Evolutionary conservation across 768 basidiomycete genomes (phyloP).

Genomic region (Tulasnella sp.): DNA sequence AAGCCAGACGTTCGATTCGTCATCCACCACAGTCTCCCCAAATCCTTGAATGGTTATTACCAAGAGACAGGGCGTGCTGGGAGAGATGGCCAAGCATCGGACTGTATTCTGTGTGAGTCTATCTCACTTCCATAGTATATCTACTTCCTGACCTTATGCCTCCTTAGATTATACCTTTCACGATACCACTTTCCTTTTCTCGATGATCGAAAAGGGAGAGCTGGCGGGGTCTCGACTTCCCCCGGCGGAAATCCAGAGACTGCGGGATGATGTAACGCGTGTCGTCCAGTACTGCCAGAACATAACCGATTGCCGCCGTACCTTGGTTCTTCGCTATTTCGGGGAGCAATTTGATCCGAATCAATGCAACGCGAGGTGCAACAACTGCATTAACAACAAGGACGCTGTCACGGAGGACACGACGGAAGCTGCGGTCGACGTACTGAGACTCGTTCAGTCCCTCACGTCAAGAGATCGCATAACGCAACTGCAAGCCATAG

Average conservation of each 20-base stretch:
- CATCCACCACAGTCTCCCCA: slow-evolving; percentile 83
- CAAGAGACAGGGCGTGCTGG: slow-evolving; percentile 98
- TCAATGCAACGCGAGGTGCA: slow-evolving; percentile 72
- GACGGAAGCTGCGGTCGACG: slow-evolving; percentile 57
- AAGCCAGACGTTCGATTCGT: slow-evolving; percentile 83
- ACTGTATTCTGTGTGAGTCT: slow-evolving; percentile 81
- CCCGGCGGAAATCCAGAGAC: slow-evolving; percentile 65
- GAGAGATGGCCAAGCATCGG: slow-evolving; percentile 80
- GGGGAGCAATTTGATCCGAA: slow-evolving; percentile 73
- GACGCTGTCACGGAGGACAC: slow-evolving; percentile 57
- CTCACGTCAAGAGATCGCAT: slow-evolving; percentile 56
- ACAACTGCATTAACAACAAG: slow-evolving; percentile 71
- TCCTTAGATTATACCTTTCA: slow-evolving; percentile 62
- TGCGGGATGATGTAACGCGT: slow-evolving; percentile 62
- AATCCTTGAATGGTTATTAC: slow-evolving; percentile 87
- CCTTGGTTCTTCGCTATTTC: slow-evolving; percentile 87
- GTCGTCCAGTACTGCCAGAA: slow-evolving; percentile 84
- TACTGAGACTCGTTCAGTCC: slow-evolving; percentile 61
- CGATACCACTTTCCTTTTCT: slow-evolving; percentile 61
- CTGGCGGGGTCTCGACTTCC: slow-evolving; percentile 53
- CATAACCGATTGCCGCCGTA: slow-evolving; percentile 81
- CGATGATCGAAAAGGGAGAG: slow-evolving; percentile 57
- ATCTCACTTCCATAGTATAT: neutral
- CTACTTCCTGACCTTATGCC: slow-evolving; percentile 18
- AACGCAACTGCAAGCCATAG: slow-evolving; percentile 62